These are phyloP conservation scores for Penicillium nucicola DNA, from an alignment of 495 filamentous ascomycete species.

Conservation along the genomic window DNA sequence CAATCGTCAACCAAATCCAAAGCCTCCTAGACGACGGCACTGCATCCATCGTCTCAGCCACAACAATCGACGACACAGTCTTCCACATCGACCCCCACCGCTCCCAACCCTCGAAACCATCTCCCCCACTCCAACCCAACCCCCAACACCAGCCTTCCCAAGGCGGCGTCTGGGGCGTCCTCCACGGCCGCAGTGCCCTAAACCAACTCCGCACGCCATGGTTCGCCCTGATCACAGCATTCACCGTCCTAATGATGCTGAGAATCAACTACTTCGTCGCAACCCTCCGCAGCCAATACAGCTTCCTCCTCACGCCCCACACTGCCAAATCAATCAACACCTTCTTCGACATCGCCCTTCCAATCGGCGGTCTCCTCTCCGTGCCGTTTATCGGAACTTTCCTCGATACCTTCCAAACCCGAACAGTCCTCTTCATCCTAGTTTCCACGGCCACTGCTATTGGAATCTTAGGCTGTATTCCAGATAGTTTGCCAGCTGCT, in stretches of 20 bases:
- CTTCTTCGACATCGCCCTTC: slow-evolving; percentile 86
- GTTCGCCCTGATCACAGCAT: slow-evolving; percentile 83
- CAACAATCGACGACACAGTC: slow-evolving; percentile 9
- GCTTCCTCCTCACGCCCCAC: slow-evolving; percentile 63
- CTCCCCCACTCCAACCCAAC: slow-evolving; percentile 13
- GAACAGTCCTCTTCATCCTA: slow-evolving; percentile 69
- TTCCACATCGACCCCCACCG: slow-evolving; percentile 10
- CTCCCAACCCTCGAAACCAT: background rate
- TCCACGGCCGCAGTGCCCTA: slow-evolving; percentile 70
- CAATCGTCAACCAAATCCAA: slow-evolving; percentile 69
- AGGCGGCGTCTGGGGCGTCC: slow-evolving; percentile 79
- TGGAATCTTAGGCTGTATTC: slow-evolving; percentile 75
- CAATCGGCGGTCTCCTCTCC: slow-evolving; percentile 76
- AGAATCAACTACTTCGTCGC: slow-evolving; percentile 98
- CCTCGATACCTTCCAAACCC: slow-evolving; percentile 73
- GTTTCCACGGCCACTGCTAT: slow-evolving; percentile 72
- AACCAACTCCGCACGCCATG: slow-evolving; percentile 79
- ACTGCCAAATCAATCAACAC: slow-evolving; percentile 68
- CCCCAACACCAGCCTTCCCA: slow-evolving; percentile 53
- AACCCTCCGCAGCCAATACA: slow-evolving; percentile 83
- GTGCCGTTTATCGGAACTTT: slow-evolving; percentile 86
- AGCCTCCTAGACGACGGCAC: slow-evolving; percentile 58
- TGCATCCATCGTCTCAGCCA: background rate
- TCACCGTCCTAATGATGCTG: slow-evolving; percentile 89
- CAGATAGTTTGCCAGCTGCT: slow-evolving; percentile 60